Percentiles rank a stretch among this genome's conserved stretches.
phyloP scores from a whole-genome alignment of 2,329 filamentous ascomycete species.

The Emericellopsis atlantica region DNA sequence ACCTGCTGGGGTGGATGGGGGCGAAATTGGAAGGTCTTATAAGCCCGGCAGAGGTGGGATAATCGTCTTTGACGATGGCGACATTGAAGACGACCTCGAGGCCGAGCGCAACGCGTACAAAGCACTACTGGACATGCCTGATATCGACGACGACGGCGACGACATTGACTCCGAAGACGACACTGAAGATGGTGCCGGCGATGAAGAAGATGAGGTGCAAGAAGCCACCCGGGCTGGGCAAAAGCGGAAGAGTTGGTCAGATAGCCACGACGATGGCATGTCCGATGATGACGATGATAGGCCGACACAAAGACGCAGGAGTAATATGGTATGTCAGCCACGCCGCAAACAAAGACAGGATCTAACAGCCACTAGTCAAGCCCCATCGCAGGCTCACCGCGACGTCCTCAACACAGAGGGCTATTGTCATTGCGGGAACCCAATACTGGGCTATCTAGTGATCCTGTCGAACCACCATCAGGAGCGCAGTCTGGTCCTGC shows the following conservation, averaged over 20 bases:
- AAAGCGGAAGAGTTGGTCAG: slow-evolving; percentile 73
- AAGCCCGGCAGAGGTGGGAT: slow-evolving; percentile 74
- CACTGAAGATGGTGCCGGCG: slow-evolving; percentile 40
- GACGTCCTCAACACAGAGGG: slow-evolving; percentile 45
- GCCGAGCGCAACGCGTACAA: slow-evolving; percentile 72
- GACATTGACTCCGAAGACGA: slow-evolving; percentile 46
- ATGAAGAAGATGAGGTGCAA: slow-evolving; percentile 25
- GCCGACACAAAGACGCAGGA: slow-evolving; percentile 69
- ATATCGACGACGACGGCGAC: slow-evolving; percentile 65
- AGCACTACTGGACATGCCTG: slow-evolving; percentile 81
- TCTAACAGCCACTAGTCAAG: slow-evolving; percentile 34
- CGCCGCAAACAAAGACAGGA: neutral
- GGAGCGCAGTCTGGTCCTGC: slow-evolving; percentile 45
- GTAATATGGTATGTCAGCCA: slow-evolving; percentile 59
- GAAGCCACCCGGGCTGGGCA: slow-evolving; percentile 34
- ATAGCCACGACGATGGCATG: slow-evolving; percentile 54
- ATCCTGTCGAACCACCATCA: slow-evolving; percentile 39
- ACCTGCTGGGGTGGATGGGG: slow-evolving; percentile 56
- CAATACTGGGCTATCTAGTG: slow-evolving; percentile 32
- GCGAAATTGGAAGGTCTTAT: slow-evolving; percentile 60
- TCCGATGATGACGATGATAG: slow-evolving; percentile 64
- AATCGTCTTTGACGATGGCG: slow-evolving; percentile 90
- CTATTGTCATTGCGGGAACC: slow-evolving; percentile 42
- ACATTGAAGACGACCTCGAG: slow-evolving; percentile 73
- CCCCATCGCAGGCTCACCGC: slow-evolving; percentile 53